phyloP scores from a whole-genome alignment of 2,329 filamentous ascomycete genomes.

The Verticillium klebahnii region DNA sequence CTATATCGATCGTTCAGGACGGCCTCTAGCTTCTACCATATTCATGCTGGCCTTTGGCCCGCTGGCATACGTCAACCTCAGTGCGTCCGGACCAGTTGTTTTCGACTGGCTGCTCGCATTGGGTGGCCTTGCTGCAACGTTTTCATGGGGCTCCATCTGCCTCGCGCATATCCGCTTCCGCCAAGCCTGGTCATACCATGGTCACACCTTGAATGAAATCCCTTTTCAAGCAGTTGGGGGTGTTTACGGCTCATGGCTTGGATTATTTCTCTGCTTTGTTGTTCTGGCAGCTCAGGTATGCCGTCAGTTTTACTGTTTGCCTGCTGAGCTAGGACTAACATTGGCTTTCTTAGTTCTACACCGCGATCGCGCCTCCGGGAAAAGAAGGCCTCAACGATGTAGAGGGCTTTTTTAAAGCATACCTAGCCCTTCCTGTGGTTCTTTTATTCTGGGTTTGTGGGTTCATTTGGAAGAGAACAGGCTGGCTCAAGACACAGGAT shows the following conservation, averaged over 20 bases:
- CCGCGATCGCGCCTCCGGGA: slow-evolving; percentile 30
- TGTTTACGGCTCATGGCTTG: slow-evolving; percentile 59
- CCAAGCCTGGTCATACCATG: slow-evolving; percentile 54
- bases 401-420: slow-evolving; percentile 48
- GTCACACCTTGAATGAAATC: slow-evolving; percentile 62
- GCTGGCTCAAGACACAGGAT: slow-evolving; percentile 51
- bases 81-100: slow-evolving; percentile 39
- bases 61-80: slow-evolving; percentile 44
- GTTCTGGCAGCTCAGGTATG: slow-evolving; percentile 49
- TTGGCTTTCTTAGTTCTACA: slow-evolving; percentile 31
- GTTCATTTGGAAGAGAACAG: slow-evolving; percentile 59
- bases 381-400: slow-evolving; percentile 26
- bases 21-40: slow-evolving; percentile 47
- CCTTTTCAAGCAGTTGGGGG: slow-evolving; percentile 60
- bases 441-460: slow-evolving; percentile 49
- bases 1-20: slow-evolving; percentile 53
- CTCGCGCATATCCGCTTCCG: slow-evolving; percentile 67
- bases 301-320: not conserved
- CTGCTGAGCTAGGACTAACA: not conserved
- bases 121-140: slow-evolving; percentile 61
- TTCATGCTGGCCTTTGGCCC: slow-evolving; percentile 42
- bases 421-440: slow-evolving; percentile 50
- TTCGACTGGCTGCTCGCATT: slow-evolving; percentile 64
- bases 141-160: slow-evolving; percentile 67
- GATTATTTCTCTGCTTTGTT: slow-evolving; percentile 51